A percentile compares a stretch with the other conserved stretches of the same genome.
Conservation (phyloP, 2,329 filamentous ascomycete genomes). For the Sporothrix pallida region DNA sequence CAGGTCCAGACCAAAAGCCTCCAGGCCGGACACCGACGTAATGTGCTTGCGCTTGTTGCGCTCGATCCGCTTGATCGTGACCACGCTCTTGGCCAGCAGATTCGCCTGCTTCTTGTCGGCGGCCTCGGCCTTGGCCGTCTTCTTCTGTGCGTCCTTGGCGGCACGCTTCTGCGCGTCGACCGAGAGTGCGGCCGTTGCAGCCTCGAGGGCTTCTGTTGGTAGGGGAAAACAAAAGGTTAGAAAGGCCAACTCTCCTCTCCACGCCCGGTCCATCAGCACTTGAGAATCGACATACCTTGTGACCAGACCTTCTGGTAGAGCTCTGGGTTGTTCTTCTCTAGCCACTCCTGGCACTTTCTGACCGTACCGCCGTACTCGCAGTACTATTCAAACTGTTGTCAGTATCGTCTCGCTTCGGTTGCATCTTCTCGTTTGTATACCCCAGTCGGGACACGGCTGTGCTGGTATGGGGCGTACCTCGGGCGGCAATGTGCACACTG, state of each 20-base stretch:
- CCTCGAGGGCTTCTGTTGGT: conserved; percentile 73
- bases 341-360: conserved; percentile 98
- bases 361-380: conserved; percentile 97
- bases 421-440: not conserved
- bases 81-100: conserved; percentile 78
- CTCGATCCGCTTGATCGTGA: conserved; percentile 96
- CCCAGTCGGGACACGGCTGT: not conserved
- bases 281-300: conserved; percentile 60
- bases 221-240: conserved; percentile 11
- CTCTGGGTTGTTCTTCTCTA: conserved; percentile 73
- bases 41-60: conserved; percentile 98
- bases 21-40: conserved; percentile 87
- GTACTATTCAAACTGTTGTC: conserved; percentile 65
- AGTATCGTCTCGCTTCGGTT: not conserved
- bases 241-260: conserved; percentile 36
- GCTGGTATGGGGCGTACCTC: conserved; percentile 56
- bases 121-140: conserved; percentile 90
- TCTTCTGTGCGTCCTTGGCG: conserved; percentile 95
- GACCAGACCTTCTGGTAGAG: conserved; percentile 86
- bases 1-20: conserved; percentile 87
- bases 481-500: conserved; percentile 69
- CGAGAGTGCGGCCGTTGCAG: conserved; percentile 83
- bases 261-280: conserved; percentile 35
- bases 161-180: conserved; percentile 92
- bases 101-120: conserved; percentile 83